Conservation (phyloP, 2,329 filamentous ascomycete species). For the Xylariales sp. region DNA sequence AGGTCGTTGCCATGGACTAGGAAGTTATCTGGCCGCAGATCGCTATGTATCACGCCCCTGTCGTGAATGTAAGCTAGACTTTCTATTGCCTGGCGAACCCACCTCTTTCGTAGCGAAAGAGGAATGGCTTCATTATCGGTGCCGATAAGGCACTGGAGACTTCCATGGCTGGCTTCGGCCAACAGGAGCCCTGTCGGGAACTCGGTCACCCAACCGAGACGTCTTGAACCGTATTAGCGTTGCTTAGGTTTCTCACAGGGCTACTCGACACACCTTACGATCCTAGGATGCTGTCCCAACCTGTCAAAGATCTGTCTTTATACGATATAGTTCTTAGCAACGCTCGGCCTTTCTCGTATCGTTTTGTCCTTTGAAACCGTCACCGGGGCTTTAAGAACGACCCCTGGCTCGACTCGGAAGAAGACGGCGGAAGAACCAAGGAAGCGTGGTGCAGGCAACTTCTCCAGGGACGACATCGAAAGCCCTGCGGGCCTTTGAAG, state of each 20-base stretch:
- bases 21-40: slow-evolving; percentile 10
- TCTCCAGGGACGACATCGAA: slow-evolving; percentile 1
- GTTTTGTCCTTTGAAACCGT: slow-evolving; percentile 5
- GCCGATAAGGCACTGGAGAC: not conserved
- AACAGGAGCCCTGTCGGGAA: slow-evolving; percentile 8
- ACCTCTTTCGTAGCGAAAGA: slow-evolving; percentile 9
- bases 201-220: not conserved
- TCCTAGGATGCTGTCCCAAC: slow-evolving; percentile 12
- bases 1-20: slow-evolving; percentile 2
- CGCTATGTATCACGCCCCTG: slow-evolving; percentile 5
- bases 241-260: slow-evolving; percentile 1
- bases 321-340: slow-evolving; percentile 6
- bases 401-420: slow-evolving; percentile 2
- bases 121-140: slow-evolving; percentile 8
- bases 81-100: slow-evolving; percentile 4
- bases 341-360: slow-evolving; percentile 5
- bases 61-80: slow-evolving; percentile 6
- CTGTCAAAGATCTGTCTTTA: slow-evolving; percentile 10
- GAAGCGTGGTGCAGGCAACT: slow-evolving; percentile 4
- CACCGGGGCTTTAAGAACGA: slow-evolving; percentile 6
- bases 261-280: slow-evolving; percentile 4
- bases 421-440: slow-evolving; percentile 4
- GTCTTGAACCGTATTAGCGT: slow-evolving; percentile 1
- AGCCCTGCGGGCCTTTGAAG: not conserved
- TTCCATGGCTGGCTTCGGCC: slow-evolving; percentile 8